Evolutionary conservation across 164 flowering plant genomes (phyloP), one percentile per base, ranked within the genome.

Genomic region (Piper longum): DNA sequence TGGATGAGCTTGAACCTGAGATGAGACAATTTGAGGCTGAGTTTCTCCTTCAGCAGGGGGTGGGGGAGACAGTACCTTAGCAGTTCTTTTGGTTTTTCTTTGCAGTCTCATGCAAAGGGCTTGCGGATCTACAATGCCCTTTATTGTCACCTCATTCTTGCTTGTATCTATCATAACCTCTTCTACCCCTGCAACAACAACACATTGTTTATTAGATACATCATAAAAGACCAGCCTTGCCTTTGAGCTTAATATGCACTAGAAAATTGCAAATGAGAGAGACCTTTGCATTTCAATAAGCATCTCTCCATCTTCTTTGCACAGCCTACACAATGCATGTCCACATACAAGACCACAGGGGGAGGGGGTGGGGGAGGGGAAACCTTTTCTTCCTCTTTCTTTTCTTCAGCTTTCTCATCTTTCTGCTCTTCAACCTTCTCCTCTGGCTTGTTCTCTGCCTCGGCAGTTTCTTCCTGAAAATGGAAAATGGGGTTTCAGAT

Each of bases 261-360:
- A 44, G 48, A 44, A 44, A 5, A 44, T 9, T 5, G 48, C 6
- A 14, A 48, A 14, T 9, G 52, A 48, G 52, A 48, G 52, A 48
- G 52, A 91, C 95, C 98, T 86, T 83, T 85, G 45, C 77, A 74
- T 64, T 78, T 84, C 76, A 78, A 64, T 66, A 87, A 78, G 69
- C 83, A 80, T 69, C 79, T 83, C 74, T 87, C 86, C 59, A 92
- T 84, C 77, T 83, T 89, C 83, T 83, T 92, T 14, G 96, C 89
- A 70, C 98, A 92, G 13, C 98, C 96, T 6, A 82, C 80, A 71
- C 98, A 92, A 76, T 92, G 96, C 84, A 92, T 76, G 73, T 89
- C 93, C 26, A 89, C 85, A 61, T 52, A 79, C 77, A 92, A 64
- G 4, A 89, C 82, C 66, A 83, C 75, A 1, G 96, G 89, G 4